Percentiles rank a stretch among this genome's conserved stretches.
Evolutionary conservation across 169 alveolate species (phyloP).

Genomic region (Sarcocystis neurona): DNA sequence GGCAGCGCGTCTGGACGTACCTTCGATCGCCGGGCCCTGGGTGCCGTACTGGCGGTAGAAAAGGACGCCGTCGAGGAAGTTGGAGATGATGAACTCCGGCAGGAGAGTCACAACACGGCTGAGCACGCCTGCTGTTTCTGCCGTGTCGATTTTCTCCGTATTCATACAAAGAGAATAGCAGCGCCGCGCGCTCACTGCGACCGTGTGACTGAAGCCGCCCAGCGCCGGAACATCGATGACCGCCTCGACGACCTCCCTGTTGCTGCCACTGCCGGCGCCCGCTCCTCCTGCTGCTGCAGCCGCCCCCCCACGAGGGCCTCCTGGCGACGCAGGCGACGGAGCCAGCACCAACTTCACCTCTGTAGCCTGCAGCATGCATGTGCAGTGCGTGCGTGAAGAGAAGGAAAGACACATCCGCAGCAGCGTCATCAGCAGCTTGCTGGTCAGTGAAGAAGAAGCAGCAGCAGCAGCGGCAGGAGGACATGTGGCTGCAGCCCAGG

Average conservation of each 20-base stretch:
- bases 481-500: too few relatives aligned
- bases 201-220: conserved; percentile 78
- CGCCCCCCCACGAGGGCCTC: neutral
- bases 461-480: too few relatives aligned
- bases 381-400: too few relatives aligned
- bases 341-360: neutral
- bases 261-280: too few relatives aligned
- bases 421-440: too few relatives aligned
- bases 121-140: conserved; percentile 77
- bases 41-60: conserved; percentile 76
- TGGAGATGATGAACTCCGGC: conserved; percentile 80
- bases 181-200: conserved; percentile 72
- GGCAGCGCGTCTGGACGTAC: conserved; percentile 61
- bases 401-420: too few relatives aligned
- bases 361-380: too few relatives aligned
- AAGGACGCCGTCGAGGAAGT: conserved; percentile 68
- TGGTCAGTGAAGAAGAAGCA: too few relatives aligned
- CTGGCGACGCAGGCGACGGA: neutral
- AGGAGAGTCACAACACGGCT: conserved; percentile 81
- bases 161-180: conserved; percentile 78
- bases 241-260: conserved; percentile 69
- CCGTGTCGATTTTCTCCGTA: conserved; percentile 77
- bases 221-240: conserved; percentile 77
- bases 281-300: neutral
- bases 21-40: conserved; percentile 65